Evolutionary conservation across 768 basidiomycete genomes (phyloP).

Genomic region (Lactarius evosmus): DNA sequence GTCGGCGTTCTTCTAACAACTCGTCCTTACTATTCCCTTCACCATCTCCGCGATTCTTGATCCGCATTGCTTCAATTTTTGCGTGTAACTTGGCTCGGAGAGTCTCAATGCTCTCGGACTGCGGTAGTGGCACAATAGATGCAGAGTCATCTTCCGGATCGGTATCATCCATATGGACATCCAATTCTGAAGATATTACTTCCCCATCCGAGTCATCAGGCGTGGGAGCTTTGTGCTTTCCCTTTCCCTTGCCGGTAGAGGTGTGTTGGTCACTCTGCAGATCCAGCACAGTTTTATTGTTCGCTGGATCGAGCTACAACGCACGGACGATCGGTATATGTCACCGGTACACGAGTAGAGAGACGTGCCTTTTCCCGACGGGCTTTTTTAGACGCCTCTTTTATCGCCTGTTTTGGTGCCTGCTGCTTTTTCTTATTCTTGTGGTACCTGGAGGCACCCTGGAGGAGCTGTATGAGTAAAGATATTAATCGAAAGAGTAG

Average conservation of each 20-base stretch:
- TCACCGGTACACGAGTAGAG: background rate
- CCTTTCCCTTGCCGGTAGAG: conserved; percentile 45
- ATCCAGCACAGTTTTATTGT: conserved; percentile 76
- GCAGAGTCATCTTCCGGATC: conserved; percentile 36
- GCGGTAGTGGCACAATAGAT: conserved; percentile 58
- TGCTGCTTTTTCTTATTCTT: conserved; percentile 80
- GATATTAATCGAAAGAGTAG: background rate
- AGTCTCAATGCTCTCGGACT: conserved; percentile 54
- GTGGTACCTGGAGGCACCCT: conserved; percentile 68
- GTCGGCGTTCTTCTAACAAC: conserved; percentile 73
- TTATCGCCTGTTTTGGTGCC: conserved; percentile 81
- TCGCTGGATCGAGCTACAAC: conserved; percentile 86
- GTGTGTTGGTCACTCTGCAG: conserved; percentile 28
- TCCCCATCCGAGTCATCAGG: conserved; percentile 35
- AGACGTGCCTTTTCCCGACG: conserved; percentile 74
- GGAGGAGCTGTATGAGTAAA: background rate
- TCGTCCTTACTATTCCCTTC: conserved; percentile 72
- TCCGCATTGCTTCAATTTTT: conserved; percentile 68
- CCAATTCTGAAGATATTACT: conserved; percentile 40
- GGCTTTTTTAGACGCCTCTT: conserved; percentile 86
- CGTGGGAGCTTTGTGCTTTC: conserved; percentile 47
- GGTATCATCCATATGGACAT: conserved; percentile 33
- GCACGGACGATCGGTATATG: background rate
- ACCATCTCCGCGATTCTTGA: conserved; percentile 33
- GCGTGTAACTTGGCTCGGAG: conserved; percentile 74